Base-by-base conservation (phyloP, 148 eudicot genomes). In the Fagopyrum tataricum region DNA sequence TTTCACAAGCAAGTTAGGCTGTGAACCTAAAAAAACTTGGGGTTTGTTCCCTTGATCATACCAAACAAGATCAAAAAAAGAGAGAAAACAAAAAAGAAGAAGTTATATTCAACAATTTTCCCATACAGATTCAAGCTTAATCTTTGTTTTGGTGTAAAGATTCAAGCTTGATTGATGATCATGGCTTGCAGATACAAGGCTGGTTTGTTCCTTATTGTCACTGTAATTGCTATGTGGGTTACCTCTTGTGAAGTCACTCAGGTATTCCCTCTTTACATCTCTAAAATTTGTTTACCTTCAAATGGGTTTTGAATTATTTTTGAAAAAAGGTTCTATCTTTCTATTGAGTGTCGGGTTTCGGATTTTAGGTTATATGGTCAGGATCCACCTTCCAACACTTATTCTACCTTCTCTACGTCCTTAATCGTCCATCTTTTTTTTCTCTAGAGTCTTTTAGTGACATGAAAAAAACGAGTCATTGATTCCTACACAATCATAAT, bases 211-310 rank as follows among this genome's bases (percentile, higher is more conserved):
- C 67, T 80, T 64, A 74, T 80, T 37, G 44, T 76, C 51, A 70
- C 68, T 67, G 83, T 80, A 5, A 51, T 80, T 73, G 55, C 78
- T 37, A 17, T 76, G 43, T 80, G 83, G 83, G 83, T 80, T 17
- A 73, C 79, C 74, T 80, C 83, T 37, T 78, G 79, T 43, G 83
- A 80, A 74, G 74, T 80, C 64, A 80, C 83, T 49, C 83, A 78
- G 76, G 77, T 78, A 31, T 55, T 24, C 18, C 24, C 69, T 48
- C 69, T 70, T 46, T 46, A 20, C 41, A 8, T 64, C n/a, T 71
- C 31, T 24, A 5, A 21, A 7, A 4, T 68, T 15, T 26, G 17
- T 42, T n/a, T 39, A 13, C 14, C 49, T 8, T 39, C 42, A 13
- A 4, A 71, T 53, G 44, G 20, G 24, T 18, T 9, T 49, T 74